phyloP scores from a whole-genome alignment of 2,329 filamentous ascomycete species.

The Zymoseptoria crescenta region DNA sequence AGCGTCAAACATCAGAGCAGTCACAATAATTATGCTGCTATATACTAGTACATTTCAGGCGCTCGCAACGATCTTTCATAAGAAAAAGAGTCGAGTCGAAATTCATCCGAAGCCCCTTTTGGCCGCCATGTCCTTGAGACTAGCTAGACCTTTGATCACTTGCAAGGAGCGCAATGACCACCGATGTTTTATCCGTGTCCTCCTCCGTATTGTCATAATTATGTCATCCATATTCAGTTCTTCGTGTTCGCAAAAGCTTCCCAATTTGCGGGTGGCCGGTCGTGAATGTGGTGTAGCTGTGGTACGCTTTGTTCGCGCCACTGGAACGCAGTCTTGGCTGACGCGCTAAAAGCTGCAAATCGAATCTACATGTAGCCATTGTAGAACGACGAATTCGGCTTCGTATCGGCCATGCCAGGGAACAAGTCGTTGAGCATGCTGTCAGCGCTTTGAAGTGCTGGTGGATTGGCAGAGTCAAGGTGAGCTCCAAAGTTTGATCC shows the following conservation, averaged over 20 bases:
- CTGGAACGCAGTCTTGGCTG: background rate
- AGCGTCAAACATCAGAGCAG: background rate
- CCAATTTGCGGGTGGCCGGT: background rate
- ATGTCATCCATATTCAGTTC: background rate
- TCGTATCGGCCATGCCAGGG: conserved; percentile 9
- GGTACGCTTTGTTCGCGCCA: background rate
- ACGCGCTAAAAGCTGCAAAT: background rate
- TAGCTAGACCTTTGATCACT: background rate
- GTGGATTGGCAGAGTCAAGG: conserved; percentile 6
- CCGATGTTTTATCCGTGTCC: background rate
- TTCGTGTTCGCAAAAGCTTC: background rate
- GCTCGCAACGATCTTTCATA: background rate
- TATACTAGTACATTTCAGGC: background rate
- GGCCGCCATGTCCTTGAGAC: background rate
- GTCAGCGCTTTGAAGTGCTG: conserved; percentile 13
- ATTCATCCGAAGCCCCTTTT: background rate
- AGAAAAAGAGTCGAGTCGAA: background rate
- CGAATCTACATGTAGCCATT: background rate
- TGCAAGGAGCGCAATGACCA: background rate
- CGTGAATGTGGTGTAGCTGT: background rate
- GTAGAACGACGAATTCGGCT: background rate
- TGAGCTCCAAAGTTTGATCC: conserved; percentile 12
- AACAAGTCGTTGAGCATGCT: conserved; percentile 18
- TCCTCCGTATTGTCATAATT: background rate
- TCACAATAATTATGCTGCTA: background rate